Percentiles rank a stretch among this genome's conserved stretches.
Evolutionary conservation across 805 yeast species (phyloP).

Genomic region (Ogataea corticis): DNA sequence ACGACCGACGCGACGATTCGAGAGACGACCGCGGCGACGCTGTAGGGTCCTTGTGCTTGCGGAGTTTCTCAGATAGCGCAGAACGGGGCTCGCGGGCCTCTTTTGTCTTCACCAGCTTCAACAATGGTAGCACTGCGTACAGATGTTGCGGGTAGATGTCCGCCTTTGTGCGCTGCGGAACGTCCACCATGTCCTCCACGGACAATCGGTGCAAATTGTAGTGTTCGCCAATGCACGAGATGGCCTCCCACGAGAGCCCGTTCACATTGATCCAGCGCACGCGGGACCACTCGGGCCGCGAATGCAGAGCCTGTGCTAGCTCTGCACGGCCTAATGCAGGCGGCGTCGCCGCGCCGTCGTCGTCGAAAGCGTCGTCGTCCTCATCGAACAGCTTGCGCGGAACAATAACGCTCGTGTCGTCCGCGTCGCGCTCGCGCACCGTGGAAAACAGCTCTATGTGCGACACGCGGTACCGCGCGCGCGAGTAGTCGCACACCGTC

Average conservation of each 20-base stretch:
- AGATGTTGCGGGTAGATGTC: constrained; percentile 52
- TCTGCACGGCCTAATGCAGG: constrained; percentile 25
- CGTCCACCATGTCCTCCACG: constrained; percentile 62
- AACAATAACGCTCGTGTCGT: constrained; percentile 15
- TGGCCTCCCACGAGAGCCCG: constrained; percentile 64
- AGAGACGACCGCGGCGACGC: constrained; percentile 11
- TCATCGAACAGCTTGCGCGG: constrained; percentile 13
- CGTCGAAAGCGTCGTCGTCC: constrained; percentile 13
- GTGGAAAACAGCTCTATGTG: constrained; percentile 41
- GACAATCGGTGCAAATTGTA: constrained; percentile 55
- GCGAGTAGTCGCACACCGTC: constrained; percentile 53
- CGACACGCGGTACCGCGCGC: constrained; percentile 43
- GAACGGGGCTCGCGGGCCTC: constrained; percentile 4
- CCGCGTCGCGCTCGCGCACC: constrained; percentile 14
- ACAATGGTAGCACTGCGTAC: constrained; percentile 56
- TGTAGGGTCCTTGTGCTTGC: neutral
- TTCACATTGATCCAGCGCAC: constrained; percentile 60
- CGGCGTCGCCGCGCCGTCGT: constrained; percentile 9
- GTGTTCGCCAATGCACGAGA: constrained; percentile 44
- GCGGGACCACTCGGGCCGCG: constrained; percentile 47
- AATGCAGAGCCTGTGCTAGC: constrained; percentile 33
- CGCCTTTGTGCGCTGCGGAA: constrained; percentile 59
- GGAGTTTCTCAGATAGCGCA: neutral
- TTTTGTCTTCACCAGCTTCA: constrained; percentile 41
- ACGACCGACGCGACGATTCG: neutral